These are phyloP conservation scores for Pelargonium fulgidum DNA, from an alignment of 441 rosid genomes.

Conservation along the genomic window DNA sequence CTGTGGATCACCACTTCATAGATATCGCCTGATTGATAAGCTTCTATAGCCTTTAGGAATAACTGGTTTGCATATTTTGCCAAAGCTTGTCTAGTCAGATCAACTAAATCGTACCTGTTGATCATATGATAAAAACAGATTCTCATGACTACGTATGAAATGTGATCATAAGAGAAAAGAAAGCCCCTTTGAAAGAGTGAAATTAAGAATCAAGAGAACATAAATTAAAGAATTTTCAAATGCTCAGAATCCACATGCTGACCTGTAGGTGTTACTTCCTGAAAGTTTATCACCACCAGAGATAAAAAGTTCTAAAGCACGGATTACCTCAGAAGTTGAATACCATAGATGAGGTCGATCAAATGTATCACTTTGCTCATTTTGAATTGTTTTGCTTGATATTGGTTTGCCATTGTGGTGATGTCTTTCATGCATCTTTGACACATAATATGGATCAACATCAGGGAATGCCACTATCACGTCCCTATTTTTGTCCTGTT, in stretches of 20 bases:
- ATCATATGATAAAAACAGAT: constrained; percentile 8
- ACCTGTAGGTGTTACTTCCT: constrained; percentile 80
- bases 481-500: constrained; percentile 74
- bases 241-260: constrained; percentile 12
- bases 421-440: constrained; percentile 6
- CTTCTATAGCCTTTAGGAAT: constrained; percentile 51
- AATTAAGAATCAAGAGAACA: background rate
- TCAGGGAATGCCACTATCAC: constrained; percentile 74
- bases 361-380: constrained; percentile 36
- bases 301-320: constrained; percentile 60
- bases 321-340: constrained; percentile 46
- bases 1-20: constrained; percentile 37
- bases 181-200: background rate
- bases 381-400: constrained; percentile 49
- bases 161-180: constrained; percentile 1
- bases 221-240: background rate
- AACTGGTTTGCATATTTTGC: constrained; percentile 85
- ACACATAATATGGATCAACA: constrained; percentile 40
- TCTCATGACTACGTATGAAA: background rate
- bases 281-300: constrained; percentile 55
- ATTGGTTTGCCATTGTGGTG: constrained; percentile 26
- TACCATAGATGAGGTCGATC: constrained; percentile 92
- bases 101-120: constrained; percentile 88
- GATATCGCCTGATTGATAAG: constrained; percentile 48
- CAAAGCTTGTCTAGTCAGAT: constrained; percentile 79